Conservation (phyloP, 116 monocot species). For the Cymodocea nodosa region DNA sequence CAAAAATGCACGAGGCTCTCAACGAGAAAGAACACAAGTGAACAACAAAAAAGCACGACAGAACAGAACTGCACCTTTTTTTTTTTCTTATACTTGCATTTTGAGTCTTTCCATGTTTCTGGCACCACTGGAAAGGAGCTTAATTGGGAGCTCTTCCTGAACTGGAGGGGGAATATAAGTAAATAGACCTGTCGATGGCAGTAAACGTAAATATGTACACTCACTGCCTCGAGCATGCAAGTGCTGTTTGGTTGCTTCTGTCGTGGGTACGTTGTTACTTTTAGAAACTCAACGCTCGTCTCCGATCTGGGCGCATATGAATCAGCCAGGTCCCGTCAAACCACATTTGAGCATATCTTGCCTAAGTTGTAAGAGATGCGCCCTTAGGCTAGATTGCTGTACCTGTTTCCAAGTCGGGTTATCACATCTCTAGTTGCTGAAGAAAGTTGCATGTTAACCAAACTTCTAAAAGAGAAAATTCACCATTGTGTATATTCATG, state of each 20-base stretch:
- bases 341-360: slow-evolving; percentile 7
- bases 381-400: slow-evolving; percentile 59
- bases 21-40: neutral
- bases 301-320: neutral
- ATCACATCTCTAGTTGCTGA: no score
- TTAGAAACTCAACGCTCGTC: neutral
- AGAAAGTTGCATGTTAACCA: no score
- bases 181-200: neutral
- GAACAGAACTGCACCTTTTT: neutral
- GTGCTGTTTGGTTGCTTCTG: neutral
- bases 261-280: slow-evolving; percentile 5
- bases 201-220: slow-evolving; percentile 7
- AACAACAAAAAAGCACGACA: neutral
- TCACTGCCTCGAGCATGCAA: neutral
- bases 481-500: no score
- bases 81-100: neutral
- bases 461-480: no score
- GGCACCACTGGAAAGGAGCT: neutral
- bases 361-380: slow-evolving; percentile 56
- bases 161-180: neutral
- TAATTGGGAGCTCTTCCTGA: neutral
- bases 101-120: neutral
- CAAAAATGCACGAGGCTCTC: neutral
- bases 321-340: neutral
- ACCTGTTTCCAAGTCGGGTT: slow-evolving; percentile 25